Evolutionary conservation across 768 basidiomycete species (phyloP).

Genomic region (Hirschioporus abietinus): DNA sequence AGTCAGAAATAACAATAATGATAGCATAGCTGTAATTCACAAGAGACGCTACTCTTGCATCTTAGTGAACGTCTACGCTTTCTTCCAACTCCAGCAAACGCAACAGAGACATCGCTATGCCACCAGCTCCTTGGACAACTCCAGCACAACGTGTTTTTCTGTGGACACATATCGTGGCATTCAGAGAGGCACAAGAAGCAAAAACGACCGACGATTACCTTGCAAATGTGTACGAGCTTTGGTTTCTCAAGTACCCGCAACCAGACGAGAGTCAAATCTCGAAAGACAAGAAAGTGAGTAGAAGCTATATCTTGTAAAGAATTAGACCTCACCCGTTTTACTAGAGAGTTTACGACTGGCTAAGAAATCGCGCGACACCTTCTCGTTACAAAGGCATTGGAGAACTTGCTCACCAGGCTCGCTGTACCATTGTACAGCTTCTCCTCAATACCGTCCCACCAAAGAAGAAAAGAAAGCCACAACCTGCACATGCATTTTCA

Average conservation of each 20-base stretch:
- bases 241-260: not conserved
- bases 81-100: not conserved
- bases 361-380: not conserved
- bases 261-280: not conserved
- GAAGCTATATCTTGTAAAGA: too few species aligned
- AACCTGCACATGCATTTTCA: not conserved
- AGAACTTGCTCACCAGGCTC: not conserved
- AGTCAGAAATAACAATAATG: too few species aligned
- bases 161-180: not conserved
- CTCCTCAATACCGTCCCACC: not conserved
- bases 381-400: not conserved
- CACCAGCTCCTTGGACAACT: not conserved
- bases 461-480: not conserved
- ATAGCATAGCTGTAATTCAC: too few species aligned
- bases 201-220: not conserved
- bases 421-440: not conserved
- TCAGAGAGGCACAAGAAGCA: not conserved
- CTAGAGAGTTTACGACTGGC: not conserved
- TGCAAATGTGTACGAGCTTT: not conserved
- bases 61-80: too few species aligned
- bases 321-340: not conserved
- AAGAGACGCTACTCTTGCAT: too few species aligned
- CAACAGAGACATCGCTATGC: not conserved
- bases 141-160: not conserved
- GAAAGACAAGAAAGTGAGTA: not conserved